phyloP scores from a whole-genome alignment of 176 grass and related monocot genomes.

The Triticum timopheevii region DNA sequence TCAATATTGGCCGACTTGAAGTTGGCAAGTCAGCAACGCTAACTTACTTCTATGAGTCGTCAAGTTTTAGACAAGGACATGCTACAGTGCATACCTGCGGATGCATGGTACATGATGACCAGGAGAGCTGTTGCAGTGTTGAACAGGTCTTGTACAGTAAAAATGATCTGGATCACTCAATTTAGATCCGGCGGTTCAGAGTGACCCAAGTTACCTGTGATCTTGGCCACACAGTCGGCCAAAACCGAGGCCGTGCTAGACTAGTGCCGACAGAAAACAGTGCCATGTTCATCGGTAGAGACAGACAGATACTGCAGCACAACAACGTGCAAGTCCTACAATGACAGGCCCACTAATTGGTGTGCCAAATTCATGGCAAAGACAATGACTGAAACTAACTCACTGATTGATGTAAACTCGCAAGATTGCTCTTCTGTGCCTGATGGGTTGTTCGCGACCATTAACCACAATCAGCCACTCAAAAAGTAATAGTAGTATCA shows the following conservation, averaged over 20 bases:
- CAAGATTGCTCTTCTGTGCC: slow-evolving; percentile 6
- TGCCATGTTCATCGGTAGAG: background rate
- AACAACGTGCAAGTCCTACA: background rate
- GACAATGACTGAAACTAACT: background rate
- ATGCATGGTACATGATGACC: too few relatives aligned
- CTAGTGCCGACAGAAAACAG: background rate
- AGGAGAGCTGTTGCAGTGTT: too few relatives aligned
- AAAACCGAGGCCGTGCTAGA: background rate
- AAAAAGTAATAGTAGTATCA: slow-evolving; percentile 17
- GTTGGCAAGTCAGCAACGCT: too few relatives aligned
- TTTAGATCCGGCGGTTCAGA: background rate
- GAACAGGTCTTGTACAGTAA: background rate
- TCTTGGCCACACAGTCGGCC: background rate
- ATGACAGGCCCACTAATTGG: background rate
- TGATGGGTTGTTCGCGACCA: slow-evolving; percentile 26
- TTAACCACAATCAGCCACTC: slow-evolving; percentile 22
- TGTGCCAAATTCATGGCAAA: background rate
- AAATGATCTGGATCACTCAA: background rate
- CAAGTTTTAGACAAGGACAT: background rate
- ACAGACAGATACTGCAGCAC: background rate
- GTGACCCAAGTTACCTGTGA: background rate
- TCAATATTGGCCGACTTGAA: background rate
- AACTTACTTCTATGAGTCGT: too few relatives aligned
- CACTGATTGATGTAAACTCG: slow-evolving; percentile 23
- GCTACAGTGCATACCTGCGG: too few relatives aligned